phyloP scores from a whole-genome alignment of 179 eudicot species.

The Pouteria campechiana region DNA sequence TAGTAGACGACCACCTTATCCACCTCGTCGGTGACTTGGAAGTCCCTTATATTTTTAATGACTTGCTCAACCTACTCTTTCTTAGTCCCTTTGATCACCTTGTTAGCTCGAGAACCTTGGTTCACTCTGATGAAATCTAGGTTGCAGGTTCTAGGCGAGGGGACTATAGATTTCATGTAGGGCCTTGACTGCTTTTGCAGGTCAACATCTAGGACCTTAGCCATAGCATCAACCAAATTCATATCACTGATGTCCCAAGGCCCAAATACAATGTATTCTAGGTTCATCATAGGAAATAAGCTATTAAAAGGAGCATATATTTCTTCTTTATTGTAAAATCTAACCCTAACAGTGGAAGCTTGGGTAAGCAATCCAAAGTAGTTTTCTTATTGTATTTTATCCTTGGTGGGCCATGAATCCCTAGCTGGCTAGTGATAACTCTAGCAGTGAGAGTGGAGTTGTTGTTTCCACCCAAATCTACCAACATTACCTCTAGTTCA shows the following conservation, averaged over 20 bases:
- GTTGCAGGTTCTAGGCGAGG: constrained; percentile 88
- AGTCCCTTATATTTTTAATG: constrained; percentile 89
- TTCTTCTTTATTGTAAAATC: constrained; percentile 93
- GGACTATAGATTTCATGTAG: constrained; percentile 93
- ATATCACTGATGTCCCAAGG: constrained; percentile 96
- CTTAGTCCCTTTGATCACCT: constrained; percentile 84
- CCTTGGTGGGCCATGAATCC: constrained; percentile 98
- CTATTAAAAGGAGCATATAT: constrained; percentile 98
- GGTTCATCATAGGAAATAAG: constrained; percentile 89
- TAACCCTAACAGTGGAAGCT: constrained; percentile 89
- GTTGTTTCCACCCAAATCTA: constrained; percentile 99
- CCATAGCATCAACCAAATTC: constrained; percentile 96
- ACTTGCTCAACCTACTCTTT: constrained; percentile 72
- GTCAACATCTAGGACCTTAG: constrained; percentile 85
- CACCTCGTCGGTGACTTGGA: constrained; percentile 80
- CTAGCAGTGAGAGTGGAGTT: constrained; percentile 87
- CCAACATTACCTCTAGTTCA: constrained; percentile 96
- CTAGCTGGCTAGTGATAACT: constrained; percentile 76
- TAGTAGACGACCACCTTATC: constrained; percentile 89
- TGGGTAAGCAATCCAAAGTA: constrained; percentile 92
- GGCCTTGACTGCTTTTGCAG: constrained; percentile 93
- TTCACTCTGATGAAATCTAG: constrained; percentile 97
- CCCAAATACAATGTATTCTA: constrained; percentile 88
- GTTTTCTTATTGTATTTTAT: constrained; percentile 88
- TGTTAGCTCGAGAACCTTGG: constrained; percentile 86